Percentiles rank a stretch among this genome's conserved stretches.
phyloP scores from a whole-genome alignment of 2,329 filamentous ascomycete genomes.

The Escovopsis weberi region DNA sequence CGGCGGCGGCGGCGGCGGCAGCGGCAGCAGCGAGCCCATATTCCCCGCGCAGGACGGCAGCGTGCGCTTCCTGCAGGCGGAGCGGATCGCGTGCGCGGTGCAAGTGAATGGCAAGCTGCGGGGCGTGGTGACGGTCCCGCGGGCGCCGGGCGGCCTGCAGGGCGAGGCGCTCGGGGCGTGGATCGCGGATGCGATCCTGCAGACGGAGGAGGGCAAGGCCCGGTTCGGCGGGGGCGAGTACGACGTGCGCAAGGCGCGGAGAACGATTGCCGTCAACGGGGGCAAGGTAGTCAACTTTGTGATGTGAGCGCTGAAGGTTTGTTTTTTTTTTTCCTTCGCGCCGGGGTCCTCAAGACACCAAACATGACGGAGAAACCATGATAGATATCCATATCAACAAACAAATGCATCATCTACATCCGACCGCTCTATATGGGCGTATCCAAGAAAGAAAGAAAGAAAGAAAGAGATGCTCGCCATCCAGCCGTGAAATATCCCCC shows the following conservation, averaged over 20 bases:
- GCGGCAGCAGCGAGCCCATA: too few relatives aligned
- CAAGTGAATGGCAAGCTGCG: slow-evolving; percentile 70
- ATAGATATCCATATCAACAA: too few relatives aligned
- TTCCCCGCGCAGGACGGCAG: slow-evolving; percentile 48
- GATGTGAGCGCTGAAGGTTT: slow-evolving; percentile 16
- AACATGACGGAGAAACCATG: too few relatives aligned
- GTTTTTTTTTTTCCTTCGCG: too few relatives aligned
- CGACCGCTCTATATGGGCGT: too few relatives aligned
- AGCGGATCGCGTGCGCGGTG: slow-evolving; percentile 46
- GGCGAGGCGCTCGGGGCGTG: slow-evolving; percentile 38
- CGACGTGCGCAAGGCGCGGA: slow-evolving; percentile 39
- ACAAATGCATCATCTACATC: too few relatives aligned
- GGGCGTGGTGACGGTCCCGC: slow-evolving; percentile 50
- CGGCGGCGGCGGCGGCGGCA: slow-evolving; percentile 16
- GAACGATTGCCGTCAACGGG: slow-evolving; percentile 49
- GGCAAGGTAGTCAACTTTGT: slow-evolving; percentile 68
- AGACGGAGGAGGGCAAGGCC: slow-evolving; percentile 43
- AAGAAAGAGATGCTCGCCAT: too few relatives aligned
- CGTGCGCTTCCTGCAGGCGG: slow-evolving; percentile 32
- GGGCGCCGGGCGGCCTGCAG: slow-evolving; percentile 26
- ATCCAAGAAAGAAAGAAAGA: too few relatives aligned
- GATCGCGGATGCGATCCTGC: slow-evolving; percentile 46
- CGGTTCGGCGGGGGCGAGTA: slow-evolving; percentile 35
- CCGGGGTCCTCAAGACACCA: too few relatives aligned
- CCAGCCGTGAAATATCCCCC: too few relatives aligned